phyloP scores from a whole-genome alignment of 2,329 filamentous ascomycete genomes.

The Fusarium transvaalense region DNA sequence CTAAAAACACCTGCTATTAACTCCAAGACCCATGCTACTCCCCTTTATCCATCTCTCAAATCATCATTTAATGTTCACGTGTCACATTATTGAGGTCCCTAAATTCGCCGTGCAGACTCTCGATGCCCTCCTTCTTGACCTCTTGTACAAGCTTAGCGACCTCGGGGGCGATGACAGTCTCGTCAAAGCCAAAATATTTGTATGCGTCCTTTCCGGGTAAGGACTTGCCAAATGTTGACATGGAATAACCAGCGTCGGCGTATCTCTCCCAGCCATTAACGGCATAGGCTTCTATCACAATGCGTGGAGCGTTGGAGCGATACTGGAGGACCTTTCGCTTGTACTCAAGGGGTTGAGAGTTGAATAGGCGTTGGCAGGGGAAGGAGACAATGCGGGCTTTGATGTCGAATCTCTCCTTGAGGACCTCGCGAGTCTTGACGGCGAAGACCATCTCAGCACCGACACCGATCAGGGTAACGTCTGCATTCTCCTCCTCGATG shows the following conservation, averaged over 20 bases:
- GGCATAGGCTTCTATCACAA: conserved; percentile 72
- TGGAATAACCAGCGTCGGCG: conserved; percentile 66
- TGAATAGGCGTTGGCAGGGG: conserved; percentile 60
- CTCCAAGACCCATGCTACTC: conserved; percentile 18
- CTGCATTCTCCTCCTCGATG: conserved; percentile 57
- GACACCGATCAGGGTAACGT: conserved; percentile 60
- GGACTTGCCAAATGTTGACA: conserved; percentile 68
- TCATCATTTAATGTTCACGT: conserved; percentile 36
- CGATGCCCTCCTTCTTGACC: conserved; percentile 49
- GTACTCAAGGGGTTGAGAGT: conserved; percentile 59
- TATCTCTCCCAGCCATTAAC: conserved; percentile 71
- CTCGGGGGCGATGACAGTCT: conserved; percentile 55
- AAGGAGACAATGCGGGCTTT: conserved; percentile 59
- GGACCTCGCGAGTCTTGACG: conserved; percentile 51
- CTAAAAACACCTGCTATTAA: conserved; percentile 18
- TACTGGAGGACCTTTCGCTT: conserved; percentile 59
- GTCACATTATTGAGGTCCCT: conserved; percentile 47
- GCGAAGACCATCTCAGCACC: conserved; percentile 54
- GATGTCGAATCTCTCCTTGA: conserved; percentile 57
- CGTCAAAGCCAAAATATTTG: conserved; percentile 67
- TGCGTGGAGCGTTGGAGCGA: conserved; percentile 59
- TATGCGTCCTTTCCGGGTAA: conserved; percentile 67
- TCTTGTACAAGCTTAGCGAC: conserved; percentile 53
- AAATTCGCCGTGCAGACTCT: conserved; percentile 51
- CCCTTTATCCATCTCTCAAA: conserved; percentile 10